Conservation (phyloP, 805 yeast genomes). For the Kodamaea laetipori region DNA sequence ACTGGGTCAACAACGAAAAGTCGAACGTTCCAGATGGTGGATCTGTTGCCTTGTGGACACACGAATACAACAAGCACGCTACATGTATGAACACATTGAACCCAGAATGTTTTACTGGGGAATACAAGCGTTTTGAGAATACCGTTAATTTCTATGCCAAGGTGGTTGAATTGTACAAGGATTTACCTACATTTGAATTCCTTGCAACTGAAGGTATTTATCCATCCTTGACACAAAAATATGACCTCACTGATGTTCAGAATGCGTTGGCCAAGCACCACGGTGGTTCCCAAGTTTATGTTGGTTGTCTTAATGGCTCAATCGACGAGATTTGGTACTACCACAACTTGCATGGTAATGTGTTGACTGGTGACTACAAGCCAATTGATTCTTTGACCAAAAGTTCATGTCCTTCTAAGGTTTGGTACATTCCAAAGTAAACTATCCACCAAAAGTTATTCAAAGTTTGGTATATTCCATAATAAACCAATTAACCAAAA, state of each 20-base stretch:
- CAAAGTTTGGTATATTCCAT: background rate
- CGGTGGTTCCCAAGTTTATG: conserved; percentile 35
- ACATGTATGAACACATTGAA: conserved; percentile 42
- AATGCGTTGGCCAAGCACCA: conserved; percentile 35
- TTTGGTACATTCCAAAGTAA: conserved; percentile 21
- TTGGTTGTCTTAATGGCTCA: conserved; percentile 38
- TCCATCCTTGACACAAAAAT: conserved; percentile 36
- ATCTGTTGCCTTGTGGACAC: conserved; percentile 40
- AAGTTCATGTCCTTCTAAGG: conserved; percentile 66
- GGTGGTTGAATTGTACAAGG: conserved; percentile 29
- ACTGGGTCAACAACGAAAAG: conserved; percentile 28
- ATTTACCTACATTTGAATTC: conserved; percentile 39
- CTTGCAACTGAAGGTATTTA: conserved; percentile 37
- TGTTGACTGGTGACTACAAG: conserved; percentile 58
- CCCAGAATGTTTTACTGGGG: conserved; percentile 38
- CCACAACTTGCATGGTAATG: conserved; percentile 72
- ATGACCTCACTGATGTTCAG: conserved; percentile 33
- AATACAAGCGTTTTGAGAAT: conserved; percentile 32
- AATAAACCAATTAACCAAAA: too few species aligned
- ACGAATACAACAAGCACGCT: conserved; percentile 47
- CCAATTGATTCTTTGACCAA: conserved; percentile 55
- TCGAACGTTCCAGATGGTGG: conserved; percentile 27
- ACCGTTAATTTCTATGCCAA: conserved; percentile 34
- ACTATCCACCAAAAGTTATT: background rate
- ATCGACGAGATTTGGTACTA: conserved; percentile 79